These are phyloP conservation scores for Golubevia sp. DNA, from an alignment of 1,284 basidiomycete species.

Conservation along the genomic window DNA sequence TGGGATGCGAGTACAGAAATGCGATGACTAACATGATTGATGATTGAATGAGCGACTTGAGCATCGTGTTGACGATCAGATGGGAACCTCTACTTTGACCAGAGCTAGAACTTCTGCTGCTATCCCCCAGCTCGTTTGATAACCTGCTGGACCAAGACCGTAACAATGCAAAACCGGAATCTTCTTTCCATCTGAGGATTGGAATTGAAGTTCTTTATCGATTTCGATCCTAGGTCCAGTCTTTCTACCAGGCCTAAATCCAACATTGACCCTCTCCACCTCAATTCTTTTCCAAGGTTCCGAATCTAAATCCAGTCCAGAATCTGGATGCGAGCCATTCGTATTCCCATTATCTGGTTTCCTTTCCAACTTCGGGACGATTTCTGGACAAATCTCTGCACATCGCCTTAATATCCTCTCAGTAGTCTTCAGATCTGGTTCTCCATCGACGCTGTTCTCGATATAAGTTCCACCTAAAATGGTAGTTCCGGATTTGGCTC, in stretches of 20 bases:
- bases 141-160: constrained; percentile 65
- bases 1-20: too few relatives aligned
- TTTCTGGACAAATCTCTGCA: constrained; percentile 58
- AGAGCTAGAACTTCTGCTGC: constrained; percentile 59
- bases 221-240: constrained; percentile 74
- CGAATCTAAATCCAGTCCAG: constrained; percentile 12
- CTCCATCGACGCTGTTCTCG: constrained; percentile 49
- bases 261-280: constrained; percentile 71
- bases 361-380: constrained; percentile 22
- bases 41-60: too few relatives aligned
- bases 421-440: constrained; percentile 45
- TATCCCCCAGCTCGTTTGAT: constrained; percentile 49
- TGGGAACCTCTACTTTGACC: too few relatives aligned
- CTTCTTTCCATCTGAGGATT: constrained; percentile 64
- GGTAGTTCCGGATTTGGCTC: constrained; percentile 42
- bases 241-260: constrained; percentile 72
- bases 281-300: constrained; percentile 46
- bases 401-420: constrained; percentile 62
- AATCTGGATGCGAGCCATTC: constrained; percentile 42
- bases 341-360: constrained; percentile 32
- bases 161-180: constrained; percentile 74
- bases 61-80: too few relatives aligned
- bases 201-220: constrained; percentile 63
- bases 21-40: too few relatives aligned
- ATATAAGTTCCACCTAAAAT: constrained; percentile 19